phyloP scores from a whole-genome alignment of 2,329 filamentous ascomycete species.

The Sporothrix inflata region DNA sequence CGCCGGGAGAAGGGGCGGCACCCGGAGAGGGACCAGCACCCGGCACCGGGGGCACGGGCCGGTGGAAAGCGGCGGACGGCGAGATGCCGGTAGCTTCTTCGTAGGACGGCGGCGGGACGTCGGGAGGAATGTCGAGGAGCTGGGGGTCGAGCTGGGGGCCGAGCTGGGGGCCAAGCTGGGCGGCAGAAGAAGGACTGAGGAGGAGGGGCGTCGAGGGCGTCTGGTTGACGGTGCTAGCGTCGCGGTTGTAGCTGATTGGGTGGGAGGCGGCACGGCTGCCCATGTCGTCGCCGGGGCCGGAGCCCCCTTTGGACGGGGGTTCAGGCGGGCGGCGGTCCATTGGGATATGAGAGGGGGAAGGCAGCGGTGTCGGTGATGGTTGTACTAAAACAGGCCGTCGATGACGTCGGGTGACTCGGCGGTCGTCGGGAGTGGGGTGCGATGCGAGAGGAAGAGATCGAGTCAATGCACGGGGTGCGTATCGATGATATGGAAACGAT shows the following conservation, averaged over 20 bases:
- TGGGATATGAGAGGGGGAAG: neutral
- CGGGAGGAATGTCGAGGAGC: slow-evolving; percentile 16
- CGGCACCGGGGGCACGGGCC: neutral
- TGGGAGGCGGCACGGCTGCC: neutral
- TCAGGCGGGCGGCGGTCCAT: slow-evolving; percentile 20
- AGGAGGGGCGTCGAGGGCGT: slow-evolving; percentile 31
- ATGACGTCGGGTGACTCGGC: slow-evolving; percentile 16
- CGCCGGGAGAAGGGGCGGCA: neutral
- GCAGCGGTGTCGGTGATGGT: neutral
- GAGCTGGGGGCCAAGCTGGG: neutral
- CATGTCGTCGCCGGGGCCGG: neutral
- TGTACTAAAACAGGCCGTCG: neutral
- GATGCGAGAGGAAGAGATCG: too few species aligned
- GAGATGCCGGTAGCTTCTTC: slow-evolving; percentile 33
- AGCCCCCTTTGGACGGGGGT: neutral
- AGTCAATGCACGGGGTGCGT: neutral
- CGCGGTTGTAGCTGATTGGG: slow-evolving; percentile 25
- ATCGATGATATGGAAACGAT: neutral
- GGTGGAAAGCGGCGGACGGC: neutral
- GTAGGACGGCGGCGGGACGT: slow-evolving; percentile 34
- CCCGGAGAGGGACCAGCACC: neutral
- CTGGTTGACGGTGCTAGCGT: slow-evolving; percentile 28
- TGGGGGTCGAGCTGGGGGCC: neutral
- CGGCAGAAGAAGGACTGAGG: neutral
- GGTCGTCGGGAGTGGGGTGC: neutral